phyloP scores from a whole-genome alignment of 164 flowering plant genomes.

The Paratinospora sagittata region DNA sequence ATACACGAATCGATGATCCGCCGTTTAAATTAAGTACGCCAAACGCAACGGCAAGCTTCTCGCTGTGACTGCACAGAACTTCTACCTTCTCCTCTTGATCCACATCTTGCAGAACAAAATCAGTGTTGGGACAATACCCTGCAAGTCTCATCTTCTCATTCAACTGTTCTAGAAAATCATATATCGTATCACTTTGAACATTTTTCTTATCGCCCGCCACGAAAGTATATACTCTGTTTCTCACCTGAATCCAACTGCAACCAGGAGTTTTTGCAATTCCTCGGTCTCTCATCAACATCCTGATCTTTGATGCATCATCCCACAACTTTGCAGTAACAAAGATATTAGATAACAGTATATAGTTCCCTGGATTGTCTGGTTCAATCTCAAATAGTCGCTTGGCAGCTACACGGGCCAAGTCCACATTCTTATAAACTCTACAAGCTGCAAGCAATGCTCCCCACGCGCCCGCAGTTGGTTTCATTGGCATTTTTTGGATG shows the following conservation, averaged over 20 bases:
- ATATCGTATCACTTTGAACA: constrained; percentile 28
- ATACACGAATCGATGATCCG: constrained; percentile 38
- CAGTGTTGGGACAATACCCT: constrained; percentile 43
- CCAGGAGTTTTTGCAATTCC: constrained; percentile 48
- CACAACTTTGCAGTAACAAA: constrained; percentile 37
- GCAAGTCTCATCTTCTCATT: constrained; percentile 39
- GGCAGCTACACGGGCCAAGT: constrained; percentile 46
- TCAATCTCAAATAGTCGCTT: constrained; percentile 45
- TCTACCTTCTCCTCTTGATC: constrained; percentile 48
- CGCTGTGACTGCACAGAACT: constrained; percentile 48
- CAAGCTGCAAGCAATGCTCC: constrained; percentile 62
- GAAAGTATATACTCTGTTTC: constrained; percentile 39
- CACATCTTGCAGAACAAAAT: constrained; percentile 53
- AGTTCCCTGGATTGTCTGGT: constrained; percentile 62
- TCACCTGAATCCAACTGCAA: constrained; percentile 56
- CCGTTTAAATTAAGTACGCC: constrained; percentile 43
- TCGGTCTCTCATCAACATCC: constrained; percentile 49
- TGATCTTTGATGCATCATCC: constrained; percentile 45
- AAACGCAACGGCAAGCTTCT: constrained; percentile 53
- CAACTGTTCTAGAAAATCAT: constrained; percentile 32
- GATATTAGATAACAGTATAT: constrained; percentile 41
- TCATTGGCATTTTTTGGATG: constrained; percentile 46
- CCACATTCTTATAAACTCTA: constrained; percentile 49
- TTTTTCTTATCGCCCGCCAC: constrained; percentile 43
- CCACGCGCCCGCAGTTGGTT: constrained; percentile 54